Conservation (phyloP, 1,139 yeast species). For the Kluyveromyces sp. region DNA sequence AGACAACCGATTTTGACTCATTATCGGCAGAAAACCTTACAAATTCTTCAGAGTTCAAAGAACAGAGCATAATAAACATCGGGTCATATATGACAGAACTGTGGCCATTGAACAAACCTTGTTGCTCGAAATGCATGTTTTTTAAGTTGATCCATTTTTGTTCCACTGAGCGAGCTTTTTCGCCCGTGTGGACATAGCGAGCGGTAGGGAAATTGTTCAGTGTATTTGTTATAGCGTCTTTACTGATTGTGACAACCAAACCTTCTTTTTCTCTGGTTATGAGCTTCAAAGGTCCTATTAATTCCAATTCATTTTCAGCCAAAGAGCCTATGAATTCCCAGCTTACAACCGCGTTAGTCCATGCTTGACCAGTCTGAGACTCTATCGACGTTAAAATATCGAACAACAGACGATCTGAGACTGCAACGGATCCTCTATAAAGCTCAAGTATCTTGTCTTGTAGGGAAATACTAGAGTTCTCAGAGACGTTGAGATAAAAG, state of each 20-base stretch:
- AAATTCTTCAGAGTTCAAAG: constrained; percentile 57
- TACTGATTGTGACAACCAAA: constrained; percentile 50
- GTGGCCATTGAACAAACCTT: constrained; percentile 12
- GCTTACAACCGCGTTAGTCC: constrained; percentile 53
- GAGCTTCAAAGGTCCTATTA: constrained; percentile 41
- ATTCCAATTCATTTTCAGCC: constrained; percentile 38
- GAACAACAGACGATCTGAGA: constrained; percentile 59
- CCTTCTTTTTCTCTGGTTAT: constrained; percentile 44
- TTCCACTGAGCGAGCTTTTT: constrained; percentile 6
- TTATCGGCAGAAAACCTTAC: constrained; percentile 34
- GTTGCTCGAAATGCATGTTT: constrained; percentile 26
- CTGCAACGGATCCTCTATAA: constrained; percentile 56
- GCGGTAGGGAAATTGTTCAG: constrained; percentile 35
- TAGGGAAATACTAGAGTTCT: constrained; percentile 41
- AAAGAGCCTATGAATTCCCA: constrained; percentile 59
- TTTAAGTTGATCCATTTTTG: constrained; percentile 26
- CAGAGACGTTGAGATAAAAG: constrained; percentile 41
- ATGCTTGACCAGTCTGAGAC: constrained; percentile 39
- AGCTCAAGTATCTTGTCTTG: constrained; percentile 44
- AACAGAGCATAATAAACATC: constrained; percentile 50
- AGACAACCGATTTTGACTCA: constrained; percentile 29
- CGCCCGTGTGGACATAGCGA: constrained; percentile 27
- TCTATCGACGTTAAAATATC: constrained; percentile 53
- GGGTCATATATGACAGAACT: constrained; percentile 45
- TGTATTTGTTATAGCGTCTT: constrained; percentile 45